A percentile compares a stretch with the other conserved stretches of the same genome.
Evolutionary conservation across 2,329 filamentous ascomycete species (phyloP).

Genomic region (Verticillium klebahnii): DNA sequence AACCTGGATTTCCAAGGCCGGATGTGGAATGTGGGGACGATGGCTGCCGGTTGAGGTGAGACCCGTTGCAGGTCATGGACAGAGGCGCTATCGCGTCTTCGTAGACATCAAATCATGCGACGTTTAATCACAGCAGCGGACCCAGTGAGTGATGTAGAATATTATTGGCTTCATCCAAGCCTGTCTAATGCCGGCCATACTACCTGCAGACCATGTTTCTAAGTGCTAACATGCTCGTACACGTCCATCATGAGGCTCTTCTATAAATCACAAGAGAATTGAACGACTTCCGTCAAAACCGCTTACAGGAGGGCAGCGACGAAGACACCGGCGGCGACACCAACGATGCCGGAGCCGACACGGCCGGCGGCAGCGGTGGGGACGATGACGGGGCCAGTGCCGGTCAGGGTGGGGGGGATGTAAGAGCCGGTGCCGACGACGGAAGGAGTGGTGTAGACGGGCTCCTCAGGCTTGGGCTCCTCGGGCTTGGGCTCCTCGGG

Average conservation of each 20-base stretch:
- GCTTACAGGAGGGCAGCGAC: constrained; percentile 8
- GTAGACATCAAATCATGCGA: too few species aligned
- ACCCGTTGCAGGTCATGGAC: background rate
- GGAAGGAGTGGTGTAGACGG: background rate
- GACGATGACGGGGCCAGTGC: background rate
- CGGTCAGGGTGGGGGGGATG: background rate
- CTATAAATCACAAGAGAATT: background rate
- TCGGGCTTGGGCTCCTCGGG: background rate
- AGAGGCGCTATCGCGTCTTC: too few species aligned
- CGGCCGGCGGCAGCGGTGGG: constrained; percentile 5
- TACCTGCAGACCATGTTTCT: background rate
- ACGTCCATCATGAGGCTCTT: background rate
- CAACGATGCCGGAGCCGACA: constrained; percentile 4
- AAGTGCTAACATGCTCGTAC: background rate
- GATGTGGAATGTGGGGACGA: background rate
- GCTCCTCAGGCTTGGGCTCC: background rate
- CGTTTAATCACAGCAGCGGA: too few species aligned
- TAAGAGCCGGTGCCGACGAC: background rate
- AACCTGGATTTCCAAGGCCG: too few species aligned
- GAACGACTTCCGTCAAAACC: background rate
- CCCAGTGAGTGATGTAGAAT: too few species aligned
- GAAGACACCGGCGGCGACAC: constrained; percentile 8
- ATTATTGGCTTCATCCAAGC: background rate
- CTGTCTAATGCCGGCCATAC: background rate
- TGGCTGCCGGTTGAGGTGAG: background rate